These are phyloP conservation scores for Boletus tylopilopsis DNA, from an alignment of 768 basidiomycete genomes.

Conservation along the genomic window DNA sequence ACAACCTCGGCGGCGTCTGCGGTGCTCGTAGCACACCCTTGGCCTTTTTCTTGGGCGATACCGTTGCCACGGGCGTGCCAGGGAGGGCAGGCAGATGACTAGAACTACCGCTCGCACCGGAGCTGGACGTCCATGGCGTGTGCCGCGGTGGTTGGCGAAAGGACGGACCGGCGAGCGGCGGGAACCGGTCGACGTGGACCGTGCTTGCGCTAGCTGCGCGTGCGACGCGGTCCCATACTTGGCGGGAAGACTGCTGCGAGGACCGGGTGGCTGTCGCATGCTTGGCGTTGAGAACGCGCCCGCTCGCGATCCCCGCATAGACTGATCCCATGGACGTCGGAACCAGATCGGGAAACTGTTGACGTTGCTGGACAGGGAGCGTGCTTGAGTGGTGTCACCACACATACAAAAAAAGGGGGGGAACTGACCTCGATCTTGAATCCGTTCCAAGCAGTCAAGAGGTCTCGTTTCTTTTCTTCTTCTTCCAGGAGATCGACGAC, in stretches of 20 bases:
- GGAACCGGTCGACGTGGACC: slow-evolving; percentile 25
- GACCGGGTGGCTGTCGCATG: slow-evolving; percentile 61
- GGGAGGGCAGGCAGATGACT: neutral
- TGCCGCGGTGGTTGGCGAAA: slow-evolving; percentile 35
- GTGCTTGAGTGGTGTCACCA: neutral
- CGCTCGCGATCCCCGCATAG: slow-evolving; percentile 77
- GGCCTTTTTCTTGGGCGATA: slow-evolving; percentile 12
- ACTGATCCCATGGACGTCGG: slow-evolving; percentile 56
- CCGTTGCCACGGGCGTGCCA: neutral
- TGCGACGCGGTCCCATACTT: slow-evolving; percentile 86
- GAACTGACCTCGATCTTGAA: slow-evolving; percentile 82
- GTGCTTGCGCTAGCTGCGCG: slow-evolving; percentile 55
- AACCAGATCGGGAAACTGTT: slow-evolving; percentile 77
- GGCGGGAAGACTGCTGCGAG: slow-evolving; percentile 54
- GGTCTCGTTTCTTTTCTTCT: slow-evolving; percentile 74
- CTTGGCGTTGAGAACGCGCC: slow-evolving; percentile 82
- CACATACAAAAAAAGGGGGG: too few relatives aligned
- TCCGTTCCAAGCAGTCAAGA: slow-evolving; percentile 76
- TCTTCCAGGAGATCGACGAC: slow-evolving; percentile 79
- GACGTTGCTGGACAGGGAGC: slow-evolving; percentile 59
- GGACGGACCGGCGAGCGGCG: slow-evolving; percentile 21
- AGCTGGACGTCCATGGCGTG: slow-evolving; percentile 55
- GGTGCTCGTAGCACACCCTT: neutral
- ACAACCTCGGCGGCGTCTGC: slow-evolving; percentile 43
- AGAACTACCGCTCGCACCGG: slow-evolving; percentile 4